A percentile compares a stretch with the other conserved stretches of the same genome.
These are phyloP conservation scores for Suillus americanus DNA, from an alignment of 768 basidiomycete species.

Conservation along the genomic window DNA sequence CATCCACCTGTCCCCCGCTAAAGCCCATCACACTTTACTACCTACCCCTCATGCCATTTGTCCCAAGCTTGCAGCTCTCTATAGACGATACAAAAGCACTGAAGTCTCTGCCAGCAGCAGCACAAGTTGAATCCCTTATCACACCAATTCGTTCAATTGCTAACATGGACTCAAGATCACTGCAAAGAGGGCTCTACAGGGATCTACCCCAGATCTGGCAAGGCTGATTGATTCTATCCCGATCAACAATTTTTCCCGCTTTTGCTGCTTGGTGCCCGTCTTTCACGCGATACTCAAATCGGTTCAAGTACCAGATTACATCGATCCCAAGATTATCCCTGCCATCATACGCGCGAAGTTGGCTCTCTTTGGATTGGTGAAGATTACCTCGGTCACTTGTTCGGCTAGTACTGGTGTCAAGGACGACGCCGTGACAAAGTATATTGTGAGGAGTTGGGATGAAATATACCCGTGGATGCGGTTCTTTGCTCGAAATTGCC, in stretches of 20 bases:
- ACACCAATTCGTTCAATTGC: neutral
- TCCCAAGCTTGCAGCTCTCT: neutral
- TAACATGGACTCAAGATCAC: neutral
- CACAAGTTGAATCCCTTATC: neutral
- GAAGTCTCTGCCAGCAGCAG: neutral
- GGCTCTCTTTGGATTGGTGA: neutral
- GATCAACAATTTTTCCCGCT: neutral
- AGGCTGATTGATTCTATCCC: neutral
- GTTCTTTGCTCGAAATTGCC: neutral
- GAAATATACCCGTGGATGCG: neutral
- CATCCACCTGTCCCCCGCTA: neutral
- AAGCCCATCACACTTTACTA: neutral
- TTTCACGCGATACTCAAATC: neutral
- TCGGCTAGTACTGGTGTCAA: neutral
- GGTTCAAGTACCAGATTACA: neutral
- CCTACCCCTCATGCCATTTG: neutral
- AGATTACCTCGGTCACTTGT: neutral
- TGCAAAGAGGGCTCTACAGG: neutral
- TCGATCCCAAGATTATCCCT: neutral
- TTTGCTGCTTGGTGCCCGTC: neutral
- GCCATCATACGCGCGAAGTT: neutral
- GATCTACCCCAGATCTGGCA: neutral
- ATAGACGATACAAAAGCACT: neutral
- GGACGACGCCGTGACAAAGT: neutral
- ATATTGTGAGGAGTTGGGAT: neutral